phyloP scores from a whole-genome alignment of 805 yeast genomes.

The Barnettozyma sp. region DNA sequence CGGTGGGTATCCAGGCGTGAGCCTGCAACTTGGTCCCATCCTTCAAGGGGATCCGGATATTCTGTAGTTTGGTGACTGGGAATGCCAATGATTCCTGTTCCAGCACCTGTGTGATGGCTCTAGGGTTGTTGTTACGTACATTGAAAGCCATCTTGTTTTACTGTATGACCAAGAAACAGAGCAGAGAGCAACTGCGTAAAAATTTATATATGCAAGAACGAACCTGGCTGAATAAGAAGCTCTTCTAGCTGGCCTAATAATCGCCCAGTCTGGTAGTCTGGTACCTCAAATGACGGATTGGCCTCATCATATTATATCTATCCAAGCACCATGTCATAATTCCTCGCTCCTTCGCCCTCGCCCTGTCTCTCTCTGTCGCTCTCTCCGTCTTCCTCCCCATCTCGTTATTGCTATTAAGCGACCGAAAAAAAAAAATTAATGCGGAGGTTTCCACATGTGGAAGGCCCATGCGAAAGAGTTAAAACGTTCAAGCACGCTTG shows the following conservation, averaged over 20 bases:
- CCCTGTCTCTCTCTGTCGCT: too few species aligned
- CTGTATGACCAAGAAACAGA: neutral
- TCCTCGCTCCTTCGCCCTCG: too few species aligned
- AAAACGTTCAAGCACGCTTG: neutral
- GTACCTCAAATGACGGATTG: too few species aligned
- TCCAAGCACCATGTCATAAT: too few species aligned
- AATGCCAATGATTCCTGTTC: constrained; percentile 26
- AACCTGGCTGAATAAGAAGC: too few species aligned
- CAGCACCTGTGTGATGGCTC: constrained; percentile 20
- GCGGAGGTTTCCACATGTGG: constrained; percentile 1
- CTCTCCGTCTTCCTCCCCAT: too few species aligned
- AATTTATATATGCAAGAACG: too few species aligned
- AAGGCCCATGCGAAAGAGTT: neutral
- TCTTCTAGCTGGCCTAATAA: too few species aligned
- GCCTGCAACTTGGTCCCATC: constrained; percentile 36
- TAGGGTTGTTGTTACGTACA: constrained; percentile 30
- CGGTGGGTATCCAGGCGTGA: constrained; percentile 38
- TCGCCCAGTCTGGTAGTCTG: too few species aligned
- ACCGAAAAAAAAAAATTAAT: too few species aligned
- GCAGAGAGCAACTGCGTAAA: neutral
- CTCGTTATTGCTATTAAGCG: too few species aligned
- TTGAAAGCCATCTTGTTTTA: constrained; percentile 34
- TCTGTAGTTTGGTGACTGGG: constrained; percentile 29
- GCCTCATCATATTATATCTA: too few species aligned
- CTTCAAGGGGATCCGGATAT: constrained; percentile 32